Base-by-base conservation (phyloP, 768 basidiomycete genomes). In the Boletus rubroflammeus region DNA sequence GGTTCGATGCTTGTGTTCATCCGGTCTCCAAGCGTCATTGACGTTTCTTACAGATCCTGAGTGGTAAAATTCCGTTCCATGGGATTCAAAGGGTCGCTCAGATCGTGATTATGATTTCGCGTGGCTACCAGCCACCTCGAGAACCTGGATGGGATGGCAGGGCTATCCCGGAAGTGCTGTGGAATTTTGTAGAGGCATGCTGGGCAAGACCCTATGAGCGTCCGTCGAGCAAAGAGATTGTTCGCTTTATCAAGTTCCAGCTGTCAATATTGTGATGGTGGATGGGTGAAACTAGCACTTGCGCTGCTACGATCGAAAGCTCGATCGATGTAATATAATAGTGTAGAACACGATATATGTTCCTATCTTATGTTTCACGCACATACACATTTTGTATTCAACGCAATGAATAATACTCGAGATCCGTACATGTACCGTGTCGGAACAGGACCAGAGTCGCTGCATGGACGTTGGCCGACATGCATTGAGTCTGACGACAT, bases 41-140 rank as follows among this genome's bases (percentile, higher is more conserved):
- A 65, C 25, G 10, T 29, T 25, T 35, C 13, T 0, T 29, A 6
- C 32, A 68, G 67, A 59, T 42, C 1, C 26, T 68, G 50, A 68
- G 48, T n/a, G 67, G 67, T 0, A 66, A 59, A 51, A 28, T 58
- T 9, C 67, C 67, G 17, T 68, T 70, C 40, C 55, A 70, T 21
- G 38, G 34, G 7, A 32, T 62, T 17, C 58, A 44, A 9, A 61
- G 64, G 25, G 57, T 44, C 2, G 61, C 59, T 13, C 55, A 68
- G 57, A 66, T 68, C 7, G 58, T 66, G 41, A 52, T 68, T 9
- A 58, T 59, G 63, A 42, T 68, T 19, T 48, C 59, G 4, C 32
- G 47, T 13, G 59, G 59, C 2, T 0, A 9, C 2, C 32, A 13
- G 11, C 68, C 59, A 42, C 2, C 23, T 23, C 54, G 54, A 32